Base-by-base conservation (phyloP, 1,284 basidiomycete genomes). In the Malassezia dermatis region DNA sequence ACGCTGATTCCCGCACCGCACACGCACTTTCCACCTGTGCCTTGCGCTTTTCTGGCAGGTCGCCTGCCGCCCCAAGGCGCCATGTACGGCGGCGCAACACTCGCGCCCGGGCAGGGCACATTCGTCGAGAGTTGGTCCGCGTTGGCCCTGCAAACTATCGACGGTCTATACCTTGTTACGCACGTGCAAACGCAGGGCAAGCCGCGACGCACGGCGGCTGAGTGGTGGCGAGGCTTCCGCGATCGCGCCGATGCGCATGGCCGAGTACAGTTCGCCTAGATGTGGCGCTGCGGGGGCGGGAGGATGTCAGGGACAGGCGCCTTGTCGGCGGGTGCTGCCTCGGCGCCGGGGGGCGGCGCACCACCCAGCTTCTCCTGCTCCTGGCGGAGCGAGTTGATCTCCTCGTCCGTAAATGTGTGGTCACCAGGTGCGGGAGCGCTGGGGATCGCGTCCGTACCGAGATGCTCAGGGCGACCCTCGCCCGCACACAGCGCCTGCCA, bases 251-350 rank as follows among this genome's bases (percentile, higher is more conserved):
- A 64, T 51, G 40, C 21, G 15, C 23, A 44, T 3, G 53, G 53
- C 12, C 27, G 42, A 13, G 13, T 59, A 7, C 48, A 37, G 12
- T 59, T 59, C 26, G 35, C 23, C 2, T 51, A 49, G 17, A 40
- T 13, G 7, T n/a, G 28, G 40, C 41, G 41, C 15, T 13, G 60
- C 46, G 17, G 60, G 51, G 40, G 62, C 63, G 50, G 76, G 78
- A 66, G 80, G 82, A 0, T 81, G 79, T 6, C 80, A 79, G 23
- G 80, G 79, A 24, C 72, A 77, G 45, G 49, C 19, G 7, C 17
- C 23, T 5, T n/a, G 8, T 3, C 31, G 31, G 53, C 40, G 76
- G 69, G 28, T 48, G 56, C 43, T 41, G 63, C 44, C 37, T 63
- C 35, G 34, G 59, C 50, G 26, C 59, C 24, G 7, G 15, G 4